phyloP scores from a whole-genome alignment of 345 rosid genomes.

The Barbarea vulgaris region DNA sequence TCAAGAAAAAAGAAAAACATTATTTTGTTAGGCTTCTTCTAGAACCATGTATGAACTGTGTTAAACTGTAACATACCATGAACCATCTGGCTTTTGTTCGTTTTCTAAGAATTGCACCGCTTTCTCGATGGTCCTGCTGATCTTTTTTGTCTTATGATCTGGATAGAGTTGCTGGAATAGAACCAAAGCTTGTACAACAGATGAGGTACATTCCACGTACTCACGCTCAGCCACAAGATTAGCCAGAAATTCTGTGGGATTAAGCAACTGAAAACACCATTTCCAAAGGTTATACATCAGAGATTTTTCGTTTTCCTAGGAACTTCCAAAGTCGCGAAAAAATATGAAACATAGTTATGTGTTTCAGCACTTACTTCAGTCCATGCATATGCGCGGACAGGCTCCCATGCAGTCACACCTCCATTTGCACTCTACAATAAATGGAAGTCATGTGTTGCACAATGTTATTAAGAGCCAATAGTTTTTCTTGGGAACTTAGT shows the following conservation, averaged over 20 bases:
- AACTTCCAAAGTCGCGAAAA: background rate
- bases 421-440: conserved; percentile 37
- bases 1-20: background rate
- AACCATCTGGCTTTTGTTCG: background rate
- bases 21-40: background rate
- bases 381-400: conserved; percentile 34
- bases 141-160: conserved; percentile 47
- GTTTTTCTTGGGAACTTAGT: background rate
- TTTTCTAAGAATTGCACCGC: conserved; percentile 43
- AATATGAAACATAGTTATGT: background rate
- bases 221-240: conserved; percentile 49
- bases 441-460: background rate
- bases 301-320: background rate
- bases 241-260: conserved; percentile 51
- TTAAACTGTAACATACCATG: background rate
- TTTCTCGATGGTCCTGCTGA: conserved; percentile 38
- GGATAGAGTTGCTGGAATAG: conserved; percentile 51
- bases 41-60: background rate
- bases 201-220: conserved; percentile 55
- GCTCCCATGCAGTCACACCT: conserved; percentile 42
- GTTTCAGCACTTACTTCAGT: conserved; percentile 7
- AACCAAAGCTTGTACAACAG: conserved; percentile 37
- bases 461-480: background rate
- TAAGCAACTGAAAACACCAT: conserved; percentile 44
- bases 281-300: background rate